These are phyloP conservation scores for Chrysoporthe deuterocubensis DNA, from an alignment of 2,329 filamentous ascomycete genomes.

Conservation along the genomic window DNA sequence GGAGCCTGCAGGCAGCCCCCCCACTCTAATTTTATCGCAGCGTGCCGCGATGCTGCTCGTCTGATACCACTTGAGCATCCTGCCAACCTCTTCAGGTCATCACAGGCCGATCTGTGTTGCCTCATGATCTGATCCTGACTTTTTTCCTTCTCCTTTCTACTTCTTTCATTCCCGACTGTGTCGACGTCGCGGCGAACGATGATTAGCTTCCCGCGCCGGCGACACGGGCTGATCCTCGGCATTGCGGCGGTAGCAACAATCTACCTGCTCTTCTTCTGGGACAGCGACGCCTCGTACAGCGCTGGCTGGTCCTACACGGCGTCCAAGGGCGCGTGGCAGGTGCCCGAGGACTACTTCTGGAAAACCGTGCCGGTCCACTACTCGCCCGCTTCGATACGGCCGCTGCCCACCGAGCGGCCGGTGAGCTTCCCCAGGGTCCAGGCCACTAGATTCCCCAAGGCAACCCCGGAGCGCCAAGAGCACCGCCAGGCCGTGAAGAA, in stretches of 20 bases:
- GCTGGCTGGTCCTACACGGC: conserved; percentile 3
- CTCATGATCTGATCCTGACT: too few species aligned
- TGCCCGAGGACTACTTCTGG: conserved; percentile 26
- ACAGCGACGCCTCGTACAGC: neutral
- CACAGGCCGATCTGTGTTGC: too few species aligned
- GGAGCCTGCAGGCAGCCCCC: too few species aligned
- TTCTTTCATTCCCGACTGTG: neutral
- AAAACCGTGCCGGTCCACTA: conserved; percentile 21
- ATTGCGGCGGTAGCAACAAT: neutral
- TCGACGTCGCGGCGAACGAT: neutral
- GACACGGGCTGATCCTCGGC: conserved; percentile 14
- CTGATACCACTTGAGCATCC: too few species aligned
- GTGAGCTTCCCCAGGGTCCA: conserved; percentile 21
- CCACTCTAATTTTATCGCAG: too few species aligned
- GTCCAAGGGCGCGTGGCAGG: conserved; percentile 10
- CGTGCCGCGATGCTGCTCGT: too few species aligned
- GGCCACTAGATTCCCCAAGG: conserved; percentile 16
- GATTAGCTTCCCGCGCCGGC: conserved; percentile 7
- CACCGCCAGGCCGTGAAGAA: conserved; percentile 25
- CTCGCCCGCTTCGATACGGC: conserved; percentile 10
- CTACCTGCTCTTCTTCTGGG: conserved; percentile 8
- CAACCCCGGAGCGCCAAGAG: conserved; percentile 10
- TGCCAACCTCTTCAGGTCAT: too few species aligned
- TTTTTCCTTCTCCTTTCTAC: neutral
- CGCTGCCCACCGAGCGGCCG: conserved; percentile 17